These are phyloP conservation scores for Penicillium olsonii DNA, from an alignment of 2,329 filamentous ascomycete genomes.

Conservation along the genomic window DNA sequence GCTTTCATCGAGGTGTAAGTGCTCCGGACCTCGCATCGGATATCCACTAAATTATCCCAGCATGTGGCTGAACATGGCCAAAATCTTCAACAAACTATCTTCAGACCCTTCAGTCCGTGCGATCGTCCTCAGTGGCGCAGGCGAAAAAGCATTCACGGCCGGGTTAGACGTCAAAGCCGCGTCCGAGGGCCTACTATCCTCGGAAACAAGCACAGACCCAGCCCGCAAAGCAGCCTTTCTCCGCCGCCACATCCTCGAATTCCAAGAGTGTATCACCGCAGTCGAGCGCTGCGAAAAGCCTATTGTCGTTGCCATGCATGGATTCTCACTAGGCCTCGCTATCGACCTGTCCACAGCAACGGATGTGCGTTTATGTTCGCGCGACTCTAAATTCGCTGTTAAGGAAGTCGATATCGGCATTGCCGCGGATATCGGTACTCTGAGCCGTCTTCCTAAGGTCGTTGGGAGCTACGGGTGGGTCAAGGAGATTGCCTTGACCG, in stretches of 20 bases:
- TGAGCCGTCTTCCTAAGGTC: slow-evolving; percentile 50
- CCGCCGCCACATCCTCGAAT: slow-evolving; percentile 71
- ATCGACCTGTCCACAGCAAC: slow-evolving; percentile 61
- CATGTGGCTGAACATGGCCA: slow-evolving; percentile 82
- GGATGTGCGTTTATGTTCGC: slow-evolving; percentile 45
- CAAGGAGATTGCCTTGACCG: slow-evolving; percentile 51
- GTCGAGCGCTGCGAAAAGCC: slow-evolving; percentile 90
- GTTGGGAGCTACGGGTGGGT: slow-evolving; percentile 50
- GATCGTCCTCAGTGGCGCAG: slow-evolving; percentile 77
- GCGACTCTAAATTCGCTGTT: slow-evolving; percentile 42
- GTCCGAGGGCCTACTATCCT: slow-evolving; percentile 53
- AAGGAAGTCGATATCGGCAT: slow-evolving; percentile 55
- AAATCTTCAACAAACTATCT: slow-evolving; percentile 72
- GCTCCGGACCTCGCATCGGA: background rate
- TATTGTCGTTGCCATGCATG: slow-evolving; percentile 80
- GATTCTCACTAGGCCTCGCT: slow-evolving; percentile 73
- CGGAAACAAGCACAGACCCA: slow-evolving; percentile 51
- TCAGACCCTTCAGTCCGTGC: slow-evolving; percentile 70
- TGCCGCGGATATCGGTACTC: slow-evolving; percentile 51
- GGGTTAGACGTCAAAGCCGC: slow-evolving; percentile 81
- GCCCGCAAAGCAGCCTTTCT: slow-evolving; percentile 65
- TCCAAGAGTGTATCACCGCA: slow-evolving; percentile 75
- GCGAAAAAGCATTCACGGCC: slow-evolving; percentile 79
- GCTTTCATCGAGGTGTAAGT: slow-evolving; percentile 71
- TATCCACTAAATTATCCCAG: slow-evolving; percentile 33